Percentiles rank a stretch among this genome's conserved stretches.
Conservation (phyloP, 345 rosid species). For the Mercurialis annua region DNA sequence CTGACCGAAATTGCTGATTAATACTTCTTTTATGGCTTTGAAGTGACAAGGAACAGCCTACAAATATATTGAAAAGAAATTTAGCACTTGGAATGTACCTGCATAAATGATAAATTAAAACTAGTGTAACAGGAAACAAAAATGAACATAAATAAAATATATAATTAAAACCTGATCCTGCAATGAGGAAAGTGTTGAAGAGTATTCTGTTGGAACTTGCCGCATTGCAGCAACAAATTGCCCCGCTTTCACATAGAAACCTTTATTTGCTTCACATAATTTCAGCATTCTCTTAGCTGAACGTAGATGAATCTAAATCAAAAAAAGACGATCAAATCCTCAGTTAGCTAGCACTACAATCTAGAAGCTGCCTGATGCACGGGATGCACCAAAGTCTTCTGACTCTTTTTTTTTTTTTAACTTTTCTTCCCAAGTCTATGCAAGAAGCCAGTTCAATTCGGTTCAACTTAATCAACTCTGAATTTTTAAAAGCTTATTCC, state of each 20-base stretch:
- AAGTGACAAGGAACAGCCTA: conserved; percentile 79
- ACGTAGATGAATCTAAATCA: conserved; percentile 65
- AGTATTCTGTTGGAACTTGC: conserved; percentile 76
- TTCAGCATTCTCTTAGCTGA: conserved; percentile 64
- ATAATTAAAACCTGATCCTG: conserved; percentile 71
- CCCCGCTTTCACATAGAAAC: conserved; percentile 88
- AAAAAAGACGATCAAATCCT: background rate
- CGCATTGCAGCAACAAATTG: conserved; percentile 76
- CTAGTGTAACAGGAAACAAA: background rate
- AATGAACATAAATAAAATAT: background rate
- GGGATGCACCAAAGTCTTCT: background rate
- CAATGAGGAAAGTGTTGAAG: conserved; percentile 58
- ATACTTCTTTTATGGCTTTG: conserved; percentile 53
- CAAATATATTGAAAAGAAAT: conserved; percentile 12
- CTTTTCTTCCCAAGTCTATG: no score
- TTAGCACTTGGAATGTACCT: conserved; percentile 17
- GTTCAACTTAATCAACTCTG: no score
- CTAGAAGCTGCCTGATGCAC: background rate
- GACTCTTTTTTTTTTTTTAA: background rate
- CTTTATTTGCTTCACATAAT: conserved; percentile 75
- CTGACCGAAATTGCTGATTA: conserved; percentile 51
- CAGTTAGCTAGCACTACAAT: conserved; percentile 8
- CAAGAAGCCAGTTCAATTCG: no score
- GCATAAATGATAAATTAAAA: background rate
- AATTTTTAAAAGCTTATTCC: no score